Conservation (phyloP, 1,139 yeast genomes). For the Hyphopichia pseudoburtonii region DNA sequence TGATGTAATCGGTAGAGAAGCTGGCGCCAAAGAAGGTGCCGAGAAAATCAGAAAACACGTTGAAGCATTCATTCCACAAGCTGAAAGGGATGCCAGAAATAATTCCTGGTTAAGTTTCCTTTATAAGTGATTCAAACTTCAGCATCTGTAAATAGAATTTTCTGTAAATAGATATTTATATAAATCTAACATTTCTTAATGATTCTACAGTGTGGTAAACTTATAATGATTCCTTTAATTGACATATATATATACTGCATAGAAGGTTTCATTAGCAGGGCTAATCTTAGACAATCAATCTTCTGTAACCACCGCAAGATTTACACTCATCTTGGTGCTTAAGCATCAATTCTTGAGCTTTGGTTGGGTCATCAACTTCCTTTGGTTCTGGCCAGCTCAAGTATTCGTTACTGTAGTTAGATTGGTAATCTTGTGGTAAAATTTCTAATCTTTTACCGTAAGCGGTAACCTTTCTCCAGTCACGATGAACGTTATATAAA, state of each 20-base stretch:
- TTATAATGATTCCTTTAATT: no score
- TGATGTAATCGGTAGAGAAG: slow-evolving; percentile 92
- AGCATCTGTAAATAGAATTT: not conserved
- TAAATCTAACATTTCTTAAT: not conserved
- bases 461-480: slow-evolving; percentile 56
- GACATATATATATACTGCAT: no score
- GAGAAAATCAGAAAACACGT: slow-evolving; percentile 75
- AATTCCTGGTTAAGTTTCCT: slow-evolving; percentile 57
- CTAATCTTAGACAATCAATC: slow-evolving; percentile 29
- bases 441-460: slow-evolving; percentile 56
- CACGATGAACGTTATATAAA: slow-evolving; percentile 54
- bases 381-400: slow-evolving; percentile 51
- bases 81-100: slow-evolving; percentile 59
- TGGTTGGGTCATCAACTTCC: slow-evolving; percentile 46
- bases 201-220: no score
- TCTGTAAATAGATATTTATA: not conserved
- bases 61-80: slow-evolving; percentile 71
- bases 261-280: no score
- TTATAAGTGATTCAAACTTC: slow-evolving; percentile 28
- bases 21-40: slow-evolving; percentile 76
- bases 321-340: slow-evolving; percentile 48
- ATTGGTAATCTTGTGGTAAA: slow-evolving; percentile 46
- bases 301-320: slow-evolving; percentile 50
- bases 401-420: slow-evolving; percentile 54
- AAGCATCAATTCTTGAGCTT: slow-evolving; percentile 48